A percentile compares a stretch with the other conserved stretches of the same genome.
phyloP scores from a whole-genome alignment of 768 basidiomycete species.

The Pulveroboletus ravenelii region DNA sequence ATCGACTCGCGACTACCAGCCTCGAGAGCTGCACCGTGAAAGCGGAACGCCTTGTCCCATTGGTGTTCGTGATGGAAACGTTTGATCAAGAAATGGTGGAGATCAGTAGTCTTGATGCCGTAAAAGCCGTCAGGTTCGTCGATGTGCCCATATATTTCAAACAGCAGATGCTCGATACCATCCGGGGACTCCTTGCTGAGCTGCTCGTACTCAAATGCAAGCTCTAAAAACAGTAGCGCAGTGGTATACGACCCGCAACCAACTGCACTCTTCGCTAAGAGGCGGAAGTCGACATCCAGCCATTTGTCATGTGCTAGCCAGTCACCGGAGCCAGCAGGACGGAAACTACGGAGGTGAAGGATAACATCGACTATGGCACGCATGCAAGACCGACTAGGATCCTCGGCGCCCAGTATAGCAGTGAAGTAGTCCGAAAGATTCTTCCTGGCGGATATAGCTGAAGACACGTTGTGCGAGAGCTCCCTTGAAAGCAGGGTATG shows the following conservation, averaged over 20 bases:
- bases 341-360: conserved; percentile 74
- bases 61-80: conserved; percentile 90
- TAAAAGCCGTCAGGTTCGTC: conserved; percentile 99
- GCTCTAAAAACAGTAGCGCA: conserved; percentile 83
- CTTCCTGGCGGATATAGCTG: conserved; percentile 8
- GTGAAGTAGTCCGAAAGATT: conserved; percentile 23
- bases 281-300: conserved; percentile 70
- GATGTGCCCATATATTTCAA: conserved; percentile 90
- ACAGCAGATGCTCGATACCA: conserved; percentile 66
- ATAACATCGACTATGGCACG: conserved; percentile 66
- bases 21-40: conserved; percentile 83
- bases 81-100: conserved; percentile 74
- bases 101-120: conserved; percentile 76
- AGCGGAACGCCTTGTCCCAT: conserved; percentile 87
- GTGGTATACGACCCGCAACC: conserved; percentile 83
- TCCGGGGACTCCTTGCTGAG: conserved; percentile 25
- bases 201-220: conserved; percentile 52
- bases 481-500: conserved; percentile 53
- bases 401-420: conserved; percentile 25
- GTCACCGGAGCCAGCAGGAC: conserved; percentile 34
- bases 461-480: conserved; percentile 6
- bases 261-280: conserved; percentile 72
- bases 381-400: conserved; percentile 41
- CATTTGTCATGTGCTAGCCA: conserved; percentile 67
- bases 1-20: conserved; percentile 40